Conservation (phyloP, 2,329 filamentous ascomycete species). For the Aspergillus cejpii region DNA sequence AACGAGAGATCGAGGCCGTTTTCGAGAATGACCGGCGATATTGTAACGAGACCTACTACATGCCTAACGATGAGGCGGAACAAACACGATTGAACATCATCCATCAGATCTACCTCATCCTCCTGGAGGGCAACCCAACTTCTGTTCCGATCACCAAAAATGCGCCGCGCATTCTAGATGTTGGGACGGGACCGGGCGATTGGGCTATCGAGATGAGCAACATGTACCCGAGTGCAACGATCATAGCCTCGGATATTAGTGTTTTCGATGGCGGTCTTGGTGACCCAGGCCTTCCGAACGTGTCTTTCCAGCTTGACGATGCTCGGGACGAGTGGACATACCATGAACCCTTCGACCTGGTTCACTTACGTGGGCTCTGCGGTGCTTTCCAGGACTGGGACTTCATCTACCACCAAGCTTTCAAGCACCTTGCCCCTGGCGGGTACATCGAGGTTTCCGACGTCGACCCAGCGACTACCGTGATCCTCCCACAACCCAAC, state of each 20-base stretch:
- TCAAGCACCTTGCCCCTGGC: conserved; percentile 41
- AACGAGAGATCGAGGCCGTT: conserved; percentile 47
- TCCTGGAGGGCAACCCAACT: conserved; percentile 33
- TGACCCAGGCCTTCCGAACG: conserved; percentile 32
- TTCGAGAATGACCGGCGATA: conserved; percentile 56
- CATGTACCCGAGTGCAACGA: conserved; percentile 40
- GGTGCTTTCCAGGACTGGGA: conserved; percentile 45
- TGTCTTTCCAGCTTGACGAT: conserved; percentile 47
- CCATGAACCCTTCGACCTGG: conserved; percentile 44
- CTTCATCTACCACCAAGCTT: conserved; percentile 42
- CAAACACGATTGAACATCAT: conserved; percentile 57
- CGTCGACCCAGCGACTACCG: conserved; percentile 25
- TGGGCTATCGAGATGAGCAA: conserved; percentile 46
- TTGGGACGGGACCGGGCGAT: conserved; percentile 47
- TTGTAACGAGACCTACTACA: conserved; percentile 57
- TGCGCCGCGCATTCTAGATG: conserved; percentile 32
- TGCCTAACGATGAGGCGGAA: conserved; percentile 61
- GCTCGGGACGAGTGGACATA: conserved; percentile 46
- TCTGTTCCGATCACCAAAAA: conserved; percentile 25
- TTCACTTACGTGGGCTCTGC: conserved; percentile 45
- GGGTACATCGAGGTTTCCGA: conserved; percentile 46
- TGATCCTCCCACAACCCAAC: conserved; percentile 17
- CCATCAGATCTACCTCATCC: conserved; percentile 55
- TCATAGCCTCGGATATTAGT: conserved; percentile 43
- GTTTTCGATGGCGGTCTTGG: conserved; percentile 39